phyloP scores from a whole-genome alignment of 768 basidiomycete genomes.

The Tricholomella constricta region DNA sequence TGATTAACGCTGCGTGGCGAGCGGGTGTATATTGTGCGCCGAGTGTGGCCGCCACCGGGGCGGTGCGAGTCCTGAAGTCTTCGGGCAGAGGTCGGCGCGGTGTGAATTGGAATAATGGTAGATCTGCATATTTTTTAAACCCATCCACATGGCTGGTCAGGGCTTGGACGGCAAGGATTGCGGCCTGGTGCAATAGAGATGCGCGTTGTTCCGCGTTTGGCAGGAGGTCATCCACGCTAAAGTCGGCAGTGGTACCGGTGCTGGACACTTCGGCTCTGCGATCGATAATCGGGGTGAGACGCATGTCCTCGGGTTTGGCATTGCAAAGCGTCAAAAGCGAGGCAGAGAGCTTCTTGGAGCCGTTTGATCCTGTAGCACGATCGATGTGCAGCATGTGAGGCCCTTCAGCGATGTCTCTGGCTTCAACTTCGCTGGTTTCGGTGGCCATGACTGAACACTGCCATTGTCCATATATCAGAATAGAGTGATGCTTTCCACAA shows the following conservation, averaged over 20 bases:
- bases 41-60: background rate
- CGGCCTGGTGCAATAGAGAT: background rate
- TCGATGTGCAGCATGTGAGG: constrained; percentile 3
- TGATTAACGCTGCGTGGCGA: background rate
- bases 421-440: background rate
- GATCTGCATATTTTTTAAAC: background rate
- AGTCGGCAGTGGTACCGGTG: no score
- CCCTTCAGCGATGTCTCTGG: background rate
- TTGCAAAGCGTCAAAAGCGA: background rate
- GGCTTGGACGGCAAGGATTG: background rate
- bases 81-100: constrained; percentile 1
- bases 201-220: constrained; percentile 2
- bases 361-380: background rate
- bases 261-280: background rate
- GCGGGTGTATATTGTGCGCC: constrained; percentile 1
- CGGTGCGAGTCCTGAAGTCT: background rate
- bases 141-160: background rate
- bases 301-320: background rate
- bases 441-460: background rate
- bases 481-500: background rate
- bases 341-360: background rate
- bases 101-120: background rate
- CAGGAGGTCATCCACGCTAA: background rate
- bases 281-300: background rate
- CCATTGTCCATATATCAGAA: background rate